These are phyloP conservation scores for Aspergillus sclerotioniger DNA, from an alignment of 495 filamentous ascomycete genomes.

Conservation along the genomic window DNA sequence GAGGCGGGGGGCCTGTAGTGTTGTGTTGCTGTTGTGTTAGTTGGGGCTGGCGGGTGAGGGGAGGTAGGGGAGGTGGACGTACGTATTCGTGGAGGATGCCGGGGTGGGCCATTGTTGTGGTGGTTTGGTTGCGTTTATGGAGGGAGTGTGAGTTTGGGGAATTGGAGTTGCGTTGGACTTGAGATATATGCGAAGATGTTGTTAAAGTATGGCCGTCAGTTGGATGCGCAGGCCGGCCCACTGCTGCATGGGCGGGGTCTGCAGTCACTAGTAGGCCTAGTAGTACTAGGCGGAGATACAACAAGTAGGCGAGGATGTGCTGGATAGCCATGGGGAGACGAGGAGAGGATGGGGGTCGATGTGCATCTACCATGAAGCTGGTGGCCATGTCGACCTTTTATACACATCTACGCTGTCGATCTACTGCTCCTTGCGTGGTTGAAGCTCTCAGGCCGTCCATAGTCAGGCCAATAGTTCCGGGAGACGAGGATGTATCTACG, in stretches of 20 bases:
- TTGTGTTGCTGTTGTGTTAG: constrained; percentile 13
- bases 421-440: too few species aligned
- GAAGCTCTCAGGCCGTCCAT: too few species aligned
- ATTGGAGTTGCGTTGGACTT: neutral
- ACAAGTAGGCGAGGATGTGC: too few species aligned
- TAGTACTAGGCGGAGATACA: neutral
- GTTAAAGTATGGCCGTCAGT: neutral
- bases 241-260: neutral
- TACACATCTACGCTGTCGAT: neutral
- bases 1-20: constrained; percentile 52
- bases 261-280: neutral
- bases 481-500: too few species aligned
- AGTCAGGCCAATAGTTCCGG: too few species aligned
- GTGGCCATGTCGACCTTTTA: too few species aligned
- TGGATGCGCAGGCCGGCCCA: neutral
- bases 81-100: constrained; percentile 45
- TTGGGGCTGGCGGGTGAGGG: neutral
- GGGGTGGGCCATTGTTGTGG: constrained; percentile 18
- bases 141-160: neutral
- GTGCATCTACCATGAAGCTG: too few species aligned
- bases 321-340: too few species aligned
- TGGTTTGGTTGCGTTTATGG: neutral
- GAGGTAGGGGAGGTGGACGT: constrained; percentile 8
- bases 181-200: too few species aligned
- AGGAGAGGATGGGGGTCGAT: too few species aligned